Conservation (phyloP, 2,329 filamentous ascomycete species). For the Talaromyces sp. region DNA sequence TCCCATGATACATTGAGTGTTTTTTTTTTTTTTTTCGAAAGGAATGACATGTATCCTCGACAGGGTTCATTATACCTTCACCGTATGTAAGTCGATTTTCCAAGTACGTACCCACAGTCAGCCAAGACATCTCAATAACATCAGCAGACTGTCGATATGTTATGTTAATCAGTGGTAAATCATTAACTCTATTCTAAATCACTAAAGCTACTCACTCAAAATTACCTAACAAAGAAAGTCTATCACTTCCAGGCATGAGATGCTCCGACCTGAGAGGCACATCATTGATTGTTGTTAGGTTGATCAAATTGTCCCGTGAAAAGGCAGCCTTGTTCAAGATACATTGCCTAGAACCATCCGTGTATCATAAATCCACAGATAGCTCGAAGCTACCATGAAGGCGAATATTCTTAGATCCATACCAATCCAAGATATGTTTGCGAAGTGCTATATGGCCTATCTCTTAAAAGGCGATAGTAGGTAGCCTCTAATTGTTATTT, state of each 20-base stretch:
- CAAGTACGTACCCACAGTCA: background rate
- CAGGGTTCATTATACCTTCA: background rate
- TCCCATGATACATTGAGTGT: background rate
- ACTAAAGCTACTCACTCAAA: no score
- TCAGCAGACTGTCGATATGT: no score
- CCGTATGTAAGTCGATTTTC: background rate
- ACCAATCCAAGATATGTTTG: background rate
- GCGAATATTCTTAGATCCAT: background rate
- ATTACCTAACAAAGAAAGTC: background rate
- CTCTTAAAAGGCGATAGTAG: background rate
- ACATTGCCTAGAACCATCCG: background rate
- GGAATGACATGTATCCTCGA: background rate
- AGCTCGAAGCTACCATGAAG: background rate
- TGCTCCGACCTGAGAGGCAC: background rate
- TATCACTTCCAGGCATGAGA: background rate
- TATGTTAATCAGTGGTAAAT: no score
- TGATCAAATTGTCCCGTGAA: background rate
- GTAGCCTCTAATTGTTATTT: background rate
- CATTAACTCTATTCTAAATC: no score
- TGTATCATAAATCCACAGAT: background rate
- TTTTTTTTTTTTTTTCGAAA: background rate
- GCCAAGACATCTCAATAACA: background rate
- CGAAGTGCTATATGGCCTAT: background rate
- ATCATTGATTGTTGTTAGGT: background rate
- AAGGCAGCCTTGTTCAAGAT: background rate